Conservation (phyloP, 2,329 filamentous ascomycete genomes). For the Metarhizium humberi region DNA sequence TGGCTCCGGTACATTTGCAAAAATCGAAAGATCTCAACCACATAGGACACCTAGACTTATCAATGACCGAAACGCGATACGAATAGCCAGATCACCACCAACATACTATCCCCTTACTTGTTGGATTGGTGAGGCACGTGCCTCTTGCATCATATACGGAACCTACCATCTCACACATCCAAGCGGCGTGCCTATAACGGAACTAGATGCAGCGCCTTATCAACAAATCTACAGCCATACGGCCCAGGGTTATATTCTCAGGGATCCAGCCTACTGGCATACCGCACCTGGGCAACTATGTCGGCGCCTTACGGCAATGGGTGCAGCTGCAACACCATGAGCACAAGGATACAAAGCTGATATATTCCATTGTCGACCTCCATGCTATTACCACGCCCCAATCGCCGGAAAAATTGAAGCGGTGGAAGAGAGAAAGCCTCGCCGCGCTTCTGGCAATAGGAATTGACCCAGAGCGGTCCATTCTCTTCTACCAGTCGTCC, state of each 20-base stretch:
- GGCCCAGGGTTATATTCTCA: slow-evolving; percentile 63
- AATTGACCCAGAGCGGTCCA: slow-evolving; percentile 65
- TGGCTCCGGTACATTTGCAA: too few species aligned
- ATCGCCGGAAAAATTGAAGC: slow-evolving; percentile 48
- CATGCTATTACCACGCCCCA: slow-evolving; percentile 84
- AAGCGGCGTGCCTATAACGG: neutral
- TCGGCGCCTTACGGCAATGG: slow-evolving; percentile 85
- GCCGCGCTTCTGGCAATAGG: slow-evolving; percentile 79
- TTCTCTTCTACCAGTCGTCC: slow-evolving; percentile 73
- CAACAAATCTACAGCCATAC: neutral
- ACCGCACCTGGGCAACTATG: slow-evolving; percentile 91
- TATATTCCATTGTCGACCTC: slow-evolving; percentile 87
- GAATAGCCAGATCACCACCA: neutral
- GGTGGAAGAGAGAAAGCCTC: slow-evolving; percentile 63
- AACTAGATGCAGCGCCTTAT: neutral
- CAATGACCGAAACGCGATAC: too few species aligned
- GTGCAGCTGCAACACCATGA: slow-evolving; percentile 61
- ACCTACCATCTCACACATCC: neutral
- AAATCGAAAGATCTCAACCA: too few species aligned
- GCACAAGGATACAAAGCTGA: slow-evolving; percentile 47
- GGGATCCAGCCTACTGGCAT: slow-evolving; percentile 94
- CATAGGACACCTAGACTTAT: too few species aligned
- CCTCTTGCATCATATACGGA: too few species aligned
- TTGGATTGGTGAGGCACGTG: too few species aligned
- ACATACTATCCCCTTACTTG: neutral